These are phyloP conservation scores for Ophiostoma pallidulum DNA, from an alignment of 2,329 filamentous ascomycete species.

Conservation along the genomic window DNA sequence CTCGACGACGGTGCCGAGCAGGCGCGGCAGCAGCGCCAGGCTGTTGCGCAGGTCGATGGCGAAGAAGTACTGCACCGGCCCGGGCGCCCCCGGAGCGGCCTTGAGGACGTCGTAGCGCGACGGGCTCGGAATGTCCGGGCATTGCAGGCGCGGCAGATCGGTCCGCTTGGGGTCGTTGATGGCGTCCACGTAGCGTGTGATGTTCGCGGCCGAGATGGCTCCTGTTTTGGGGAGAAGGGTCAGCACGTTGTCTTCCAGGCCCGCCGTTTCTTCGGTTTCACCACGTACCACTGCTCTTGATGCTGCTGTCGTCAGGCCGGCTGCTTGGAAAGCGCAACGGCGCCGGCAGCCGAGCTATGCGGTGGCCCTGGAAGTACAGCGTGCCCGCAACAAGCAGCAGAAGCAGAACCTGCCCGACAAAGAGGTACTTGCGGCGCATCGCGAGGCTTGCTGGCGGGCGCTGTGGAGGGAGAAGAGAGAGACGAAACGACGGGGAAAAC, in stretches of 20 bases:
- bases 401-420: constrained; percentile 10
- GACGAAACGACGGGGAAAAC: neutral
- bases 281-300: neutral
- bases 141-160: constrained; percentile 13
- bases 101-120: constrained; percentile 14
- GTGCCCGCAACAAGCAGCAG: constrained; percentile 11
- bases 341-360: constrained; percentile 1
- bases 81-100: neutral
- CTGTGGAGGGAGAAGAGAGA: neutral
- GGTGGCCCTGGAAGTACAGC: constrained; percentile 13
- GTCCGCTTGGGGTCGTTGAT: constrained; percentile 14
- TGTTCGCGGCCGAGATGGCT: neutral
- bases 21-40: constrained; percentile 35
- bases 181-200: constrained; percentile 14
- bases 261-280: no score
- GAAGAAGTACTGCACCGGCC: constrained; percentile 34
- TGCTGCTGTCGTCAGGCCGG: no score
- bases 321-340: no score
- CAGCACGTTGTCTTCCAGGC: neutral
- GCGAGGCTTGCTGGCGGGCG: neutral
- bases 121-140: neutral
- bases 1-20: constrained; percentile 40
- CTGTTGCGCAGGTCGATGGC: constrained; percentile 42
- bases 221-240: neutral
- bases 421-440: constrained; percentile 12